A percentile compares a stretch with the other conserved stretches of the same genome.
Conservation (phyloP, 345 rosid species). For the Populus pruinosa region DNA sequence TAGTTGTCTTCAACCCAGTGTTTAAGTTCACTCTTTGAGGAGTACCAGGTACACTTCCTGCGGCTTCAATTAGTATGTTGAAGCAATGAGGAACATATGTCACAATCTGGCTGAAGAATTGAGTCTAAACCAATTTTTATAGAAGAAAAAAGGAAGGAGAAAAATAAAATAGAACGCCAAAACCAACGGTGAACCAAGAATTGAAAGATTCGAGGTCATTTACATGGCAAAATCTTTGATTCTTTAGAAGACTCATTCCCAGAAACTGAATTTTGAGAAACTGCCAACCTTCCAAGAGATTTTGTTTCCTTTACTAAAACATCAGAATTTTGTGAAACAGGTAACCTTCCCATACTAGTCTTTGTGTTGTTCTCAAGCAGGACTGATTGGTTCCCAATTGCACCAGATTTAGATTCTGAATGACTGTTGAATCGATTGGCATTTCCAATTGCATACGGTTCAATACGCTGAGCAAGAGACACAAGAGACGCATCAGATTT, state of each 20-base stretch:
- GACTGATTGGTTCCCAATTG: conserved; percentile 51
- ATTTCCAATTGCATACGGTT: conserved; percentile 61
- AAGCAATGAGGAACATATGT: conserved; percentile 23
- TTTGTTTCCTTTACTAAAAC: conserved; percentile 63
- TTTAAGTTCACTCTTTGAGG: conserved; percentile 67
- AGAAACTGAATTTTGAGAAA: conserved; percentile 61
- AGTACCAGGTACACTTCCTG: conserved; percentile 73
- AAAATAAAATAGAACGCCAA: conserved; percentile 8
- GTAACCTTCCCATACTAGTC: conserved; percentile 46
- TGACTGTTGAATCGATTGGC: conserved; percentile 46
- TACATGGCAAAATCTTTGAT: conserved; percentile 58
- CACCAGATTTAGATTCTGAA: conserved; percentile 54
- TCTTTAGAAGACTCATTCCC: conserved; percentile 61
- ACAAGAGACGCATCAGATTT: conserved; percentile 2
- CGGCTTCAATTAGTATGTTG: conserved; percentile 53
- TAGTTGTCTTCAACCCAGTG: conserved; percentile 41
- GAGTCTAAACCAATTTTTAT: background rate
- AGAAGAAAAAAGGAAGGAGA: background rate
- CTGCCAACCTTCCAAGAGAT: conserved; percentile 76
- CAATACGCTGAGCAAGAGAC: conserved; percentile 53
- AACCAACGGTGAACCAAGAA: background rate
- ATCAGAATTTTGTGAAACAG: conserved; percentile 56
- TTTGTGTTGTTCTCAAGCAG: conserved; percentile 59
- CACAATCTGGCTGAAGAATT: background rate
- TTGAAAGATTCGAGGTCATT: conserved; percentile 21